These are phyloP conservation scores for Leccinum subgranulosum DNA, from an alignment of 768 basidiomycete genomes.

Conservation along the genomic window DNA sequence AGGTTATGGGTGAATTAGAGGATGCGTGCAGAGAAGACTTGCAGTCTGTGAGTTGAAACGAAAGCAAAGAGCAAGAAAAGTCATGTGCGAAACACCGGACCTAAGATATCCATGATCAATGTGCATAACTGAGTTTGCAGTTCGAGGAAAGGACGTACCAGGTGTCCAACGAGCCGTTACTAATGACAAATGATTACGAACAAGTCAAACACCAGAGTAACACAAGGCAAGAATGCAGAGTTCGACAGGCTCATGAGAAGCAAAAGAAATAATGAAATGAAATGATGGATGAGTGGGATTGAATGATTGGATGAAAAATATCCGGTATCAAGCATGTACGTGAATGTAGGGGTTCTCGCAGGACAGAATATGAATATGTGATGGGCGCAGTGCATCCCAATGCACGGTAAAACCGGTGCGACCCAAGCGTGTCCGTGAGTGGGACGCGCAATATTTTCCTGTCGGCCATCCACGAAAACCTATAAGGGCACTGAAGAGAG, in stretches of 20 bases:
- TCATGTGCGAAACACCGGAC: background rate
- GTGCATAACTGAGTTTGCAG: background rate
- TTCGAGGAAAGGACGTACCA: conserved; percentile 7
- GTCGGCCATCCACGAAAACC: background rate
- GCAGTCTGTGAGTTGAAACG: background rate
- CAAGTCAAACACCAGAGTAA: background rate
- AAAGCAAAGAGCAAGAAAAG: background rate
- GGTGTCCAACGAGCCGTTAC: background rate
- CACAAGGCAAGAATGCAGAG: background rate
- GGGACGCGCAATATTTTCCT: background rate
- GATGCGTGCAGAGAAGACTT: background rate
- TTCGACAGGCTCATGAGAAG: background rate
- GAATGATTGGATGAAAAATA: background rate
- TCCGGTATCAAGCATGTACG: conserved; percentile 5
- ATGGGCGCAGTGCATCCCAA: background rate
- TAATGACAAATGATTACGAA: conserved; percentile 1
- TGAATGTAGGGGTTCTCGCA: background rate
- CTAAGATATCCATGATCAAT: conserved; percentile 8
- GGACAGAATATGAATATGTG: background rate
- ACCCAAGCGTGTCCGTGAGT: background rate
- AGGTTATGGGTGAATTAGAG: conserved; percentile 3
- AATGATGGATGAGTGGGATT: background rate
- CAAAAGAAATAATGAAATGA: background rate
- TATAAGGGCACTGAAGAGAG: background rate
- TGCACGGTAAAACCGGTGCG: background rate